Evolutionary conservation across 108 stramenopile genomes (phyloP), one percentile per base, ranked within the genome.

Genomic region (Mayamaea pseudoterrestris): DNA sequence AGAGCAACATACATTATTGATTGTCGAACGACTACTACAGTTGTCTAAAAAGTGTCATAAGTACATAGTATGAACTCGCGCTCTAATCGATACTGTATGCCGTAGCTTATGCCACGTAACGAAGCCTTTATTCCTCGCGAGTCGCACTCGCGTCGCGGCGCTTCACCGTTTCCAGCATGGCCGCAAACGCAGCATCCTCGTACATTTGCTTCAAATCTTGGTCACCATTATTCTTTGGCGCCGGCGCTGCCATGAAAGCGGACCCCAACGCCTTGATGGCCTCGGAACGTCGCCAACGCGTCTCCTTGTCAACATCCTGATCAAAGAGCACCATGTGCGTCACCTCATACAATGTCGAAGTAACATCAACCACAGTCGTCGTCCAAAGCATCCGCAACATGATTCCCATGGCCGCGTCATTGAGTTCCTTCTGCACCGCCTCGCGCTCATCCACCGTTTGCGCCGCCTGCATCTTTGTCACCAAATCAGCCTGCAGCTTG

Each of bases 101-200:
- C n/a, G n/a, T n/a, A n/a, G n/a, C n/a, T n/a, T n/a, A n/a, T n/a
- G n/a, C n/a, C n/a, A n/a, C n/a, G n/a, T n/a, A n/a, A n/a, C n/a
- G n/a, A n/a, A n/a, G n/a, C n/a, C n/a, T n/a, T n/a, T n/a, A n/a
- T n/a, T n/a, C n/a, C n/a, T n/a, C n/a, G n/a, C n/a, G n/a, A n/a
- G n/a, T n/a, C n/a, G n/a, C n/a, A n/a, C n/a, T n/a, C n/a, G n/a
- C 85, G 30, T 88, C 85, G 44, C 80, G 77, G 20, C 78, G 70
- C 47, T 78, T 74, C 6, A 88, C 62, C 9, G 85, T 88, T 58
- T 88, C 85, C 25, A 88, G 27, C 63, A 74, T 82, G 14, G 85
- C 85, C 13, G 76, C 78, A 22, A 88, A 64, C 0, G 80, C 76
- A 27, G 85, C 80, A 41, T 88, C 80, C 43, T 88, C 76, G 48